Evolutionary conservation across 2,329 filamentous ascomycete species (phyloP).

Genomic region (Laburnicola sp.): DNA sequence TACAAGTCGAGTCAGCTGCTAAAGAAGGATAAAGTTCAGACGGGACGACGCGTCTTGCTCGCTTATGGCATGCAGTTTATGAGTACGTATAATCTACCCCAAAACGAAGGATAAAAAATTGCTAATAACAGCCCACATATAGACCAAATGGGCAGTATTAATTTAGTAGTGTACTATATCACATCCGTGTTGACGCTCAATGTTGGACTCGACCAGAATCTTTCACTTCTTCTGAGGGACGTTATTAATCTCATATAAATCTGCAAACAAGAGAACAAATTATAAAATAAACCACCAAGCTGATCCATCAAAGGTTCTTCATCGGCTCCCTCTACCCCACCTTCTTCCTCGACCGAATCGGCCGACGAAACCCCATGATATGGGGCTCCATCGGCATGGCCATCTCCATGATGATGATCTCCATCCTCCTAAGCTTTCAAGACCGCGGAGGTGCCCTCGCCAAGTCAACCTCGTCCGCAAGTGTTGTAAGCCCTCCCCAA

Average conservation of each 20-base stretch:
- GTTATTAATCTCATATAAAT: constrained; percentile 35
- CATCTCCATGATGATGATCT: constrained; percentile 47
- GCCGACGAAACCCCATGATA: constrained; percentile 52
- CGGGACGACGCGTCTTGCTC: constrained; percentile 51
- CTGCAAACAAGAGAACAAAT: not conserved
- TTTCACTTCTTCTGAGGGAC: constrained; percentile 54
- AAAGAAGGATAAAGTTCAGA: constrained; percentile 50
- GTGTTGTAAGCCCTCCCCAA: constrained; percentile 34
- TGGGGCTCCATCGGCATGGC: constrained; percentile 43
- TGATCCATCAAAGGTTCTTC: constrained; percentile 46
- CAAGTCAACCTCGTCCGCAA: constrained; percentile 49
- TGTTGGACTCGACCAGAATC: constrained; percentile 45
- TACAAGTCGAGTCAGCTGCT: constrained; percentile 34
- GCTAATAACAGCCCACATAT: too few species aligned
- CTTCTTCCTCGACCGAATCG: constrained; percentile 30
- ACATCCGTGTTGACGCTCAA: constrained; percentile 42
- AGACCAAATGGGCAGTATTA: constrained; percentile 53
- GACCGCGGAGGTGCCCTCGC: constrained; percentile 32
- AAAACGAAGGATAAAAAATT: too few species aligned
- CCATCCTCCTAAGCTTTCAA: constrained; percentile 38
- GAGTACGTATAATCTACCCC: constrained; percentile 20
- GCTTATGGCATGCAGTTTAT: constrained; percentile 54
- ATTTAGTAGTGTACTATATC: constrained; percentile 48
- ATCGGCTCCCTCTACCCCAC: constrained; percentile 33
- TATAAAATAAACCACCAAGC: not conserved